Evolutionary conservation across 208 protist species (phyloP).

Genomic region (Kentomonas sorsogonicus): DNA sequence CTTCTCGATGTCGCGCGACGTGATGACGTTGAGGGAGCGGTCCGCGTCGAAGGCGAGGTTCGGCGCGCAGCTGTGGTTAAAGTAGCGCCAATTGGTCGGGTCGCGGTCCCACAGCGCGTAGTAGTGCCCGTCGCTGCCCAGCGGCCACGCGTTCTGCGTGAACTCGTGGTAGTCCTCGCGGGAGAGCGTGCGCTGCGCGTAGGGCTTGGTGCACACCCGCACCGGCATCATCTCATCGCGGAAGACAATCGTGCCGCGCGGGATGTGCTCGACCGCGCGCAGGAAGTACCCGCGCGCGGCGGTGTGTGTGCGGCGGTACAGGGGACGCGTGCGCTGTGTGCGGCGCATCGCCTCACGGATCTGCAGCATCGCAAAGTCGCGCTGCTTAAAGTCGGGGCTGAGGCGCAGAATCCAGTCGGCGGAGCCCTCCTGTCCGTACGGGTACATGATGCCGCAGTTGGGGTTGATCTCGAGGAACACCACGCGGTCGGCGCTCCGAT

Average conservation of each 20-base stretch:
- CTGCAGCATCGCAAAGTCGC: constrained; percentile 75
- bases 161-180: constrained; percentile 57
- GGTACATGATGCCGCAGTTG: constrained; percentile 91
- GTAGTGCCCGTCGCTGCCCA: constrained; percentile 64
- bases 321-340: constrained; percentile 22
- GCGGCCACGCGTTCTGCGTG: constrained; percentile 63
- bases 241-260: constrained; percentile 47
- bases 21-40: constrained; percentile 64
- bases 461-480: constrained; percentile 90
- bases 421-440: constrained; percentile 73
- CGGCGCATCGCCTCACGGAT: constrained; percentile 59
- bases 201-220: constrained; percentile 76
- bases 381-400: constrained; percentile 59
- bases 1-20: constrained; percentile 62
- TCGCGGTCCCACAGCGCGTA: constrained; percentile 82
- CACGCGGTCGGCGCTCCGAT: constrained; percentile 47
- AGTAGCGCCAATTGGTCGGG: constrained; percentile 51
- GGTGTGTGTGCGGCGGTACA: constrained; percentile 53
- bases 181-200: constrained; percentile 34
- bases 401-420: constrained; percentile 85
- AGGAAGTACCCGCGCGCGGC: constrained; percentile 64
- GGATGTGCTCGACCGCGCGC: constrained; percentile 49
- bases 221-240: constrained; percentile 55
- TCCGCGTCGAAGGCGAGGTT: constrained; percentile 66
- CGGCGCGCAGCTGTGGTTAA: constrained; percentile 83